Evolutionary conservation across 2,329 filamentous ascomycete genomes (phyloP).

Genomic region (Pestalotiopsis sp.): DNA sequence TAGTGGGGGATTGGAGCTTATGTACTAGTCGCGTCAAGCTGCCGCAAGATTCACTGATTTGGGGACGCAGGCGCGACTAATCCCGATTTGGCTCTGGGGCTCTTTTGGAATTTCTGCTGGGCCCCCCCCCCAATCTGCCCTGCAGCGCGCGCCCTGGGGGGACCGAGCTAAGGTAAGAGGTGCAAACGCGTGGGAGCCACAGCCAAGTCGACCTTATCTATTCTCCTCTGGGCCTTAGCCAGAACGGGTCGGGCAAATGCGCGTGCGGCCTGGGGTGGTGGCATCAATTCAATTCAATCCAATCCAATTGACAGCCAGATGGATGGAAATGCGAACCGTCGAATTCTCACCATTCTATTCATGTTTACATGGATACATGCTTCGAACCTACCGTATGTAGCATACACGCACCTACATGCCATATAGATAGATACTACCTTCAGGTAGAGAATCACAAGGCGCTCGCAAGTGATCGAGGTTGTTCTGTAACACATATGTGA

Average conservation of each 20-base stretch:
- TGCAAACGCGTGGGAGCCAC: neutral
- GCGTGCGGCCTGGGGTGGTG: neutral
- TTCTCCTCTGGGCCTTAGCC: neutral
- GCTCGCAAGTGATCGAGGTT: too few relatives aligned
- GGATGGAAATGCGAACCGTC: neutral
- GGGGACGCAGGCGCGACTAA: conserved; percentile 3
- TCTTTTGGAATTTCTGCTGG: neutral
- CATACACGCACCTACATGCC: too few relatives aligned
- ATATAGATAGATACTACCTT: too few relatives aligned
- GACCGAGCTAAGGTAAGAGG: neutral
- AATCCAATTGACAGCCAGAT: neutral
- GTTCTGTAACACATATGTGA: too few relatives aligned
- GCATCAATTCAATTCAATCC: neutral
- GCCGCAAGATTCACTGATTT: conserved; percentile 21
- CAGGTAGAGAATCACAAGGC: too few relatives aligned
- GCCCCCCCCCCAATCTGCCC: neutral
- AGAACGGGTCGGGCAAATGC: neutral
- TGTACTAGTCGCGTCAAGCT: conserved; percentile 35
- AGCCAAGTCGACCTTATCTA: neutral
- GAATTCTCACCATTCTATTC: neutral
- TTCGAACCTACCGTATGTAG: too few relatives aligned
- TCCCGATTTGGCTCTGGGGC: conserved; percentile 1
- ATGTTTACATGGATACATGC: too few relatives aligned
- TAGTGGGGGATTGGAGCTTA: conserved; percentile 38
- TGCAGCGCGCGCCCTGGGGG: neutral